These are phyloP conservation scores for Globisporangium yorkense DNA, from an alignment of 352 stramenopile species.

Conservation along the genomic window DNA sequence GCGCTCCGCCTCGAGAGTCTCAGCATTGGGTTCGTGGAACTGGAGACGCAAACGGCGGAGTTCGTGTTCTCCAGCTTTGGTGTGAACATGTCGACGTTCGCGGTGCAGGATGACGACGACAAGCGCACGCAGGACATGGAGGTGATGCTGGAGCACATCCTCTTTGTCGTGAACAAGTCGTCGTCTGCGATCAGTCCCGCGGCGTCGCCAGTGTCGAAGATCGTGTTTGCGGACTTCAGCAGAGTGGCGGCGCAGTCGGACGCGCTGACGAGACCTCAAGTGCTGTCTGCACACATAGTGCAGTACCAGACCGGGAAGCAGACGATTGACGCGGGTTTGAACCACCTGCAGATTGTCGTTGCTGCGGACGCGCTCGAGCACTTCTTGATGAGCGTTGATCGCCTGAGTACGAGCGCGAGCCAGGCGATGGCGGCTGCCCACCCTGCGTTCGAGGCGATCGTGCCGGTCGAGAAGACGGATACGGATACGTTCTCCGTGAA, in stretches of 20 bases:
- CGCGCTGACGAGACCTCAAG: constrained; percentile 26
- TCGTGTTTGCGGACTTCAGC: constrained; percentile 55
- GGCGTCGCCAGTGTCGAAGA: constrained; percentile 34
- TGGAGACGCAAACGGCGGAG: constrained; percentile 33
- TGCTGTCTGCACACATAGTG: constrained; percentile 34
- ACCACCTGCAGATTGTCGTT: constrained; percentile 41
- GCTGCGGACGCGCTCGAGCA: constrained; percentile 43
- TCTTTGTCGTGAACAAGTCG: constrained; percentile 42
- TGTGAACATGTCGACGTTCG: constrained; percentile 35
- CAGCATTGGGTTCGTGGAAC: constrained; percentile 42
- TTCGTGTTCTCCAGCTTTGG: constrained; percentile 46
- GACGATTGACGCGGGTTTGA: constrained; percentile 30
- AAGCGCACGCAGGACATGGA: constrained; percentile 49
- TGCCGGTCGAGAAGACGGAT: constrained; percentile 11
- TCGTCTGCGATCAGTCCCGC: constrained; percentile 24
- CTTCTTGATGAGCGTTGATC: constrained; percentile 63
- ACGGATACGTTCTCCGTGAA: constrained; percentile 19
- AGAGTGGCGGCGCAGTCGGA: constrained; percentile 21
- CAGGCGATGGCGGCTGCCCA: constrained; percentile 42
- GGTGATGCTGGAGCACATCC: constrained; percentile 36
- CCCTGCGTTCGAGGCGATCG: constrained; percentile 20
- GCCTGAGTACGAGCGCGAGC: constrained; percentile 40
- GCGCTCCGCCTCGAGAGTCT: constrained; percentile 46
- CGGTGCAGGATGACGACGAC: constrained; percentile 33
- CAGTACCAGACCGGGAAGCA: constrained; percentile 46